These are phyloP conservation scores for Aspergillus neoniger DNA, from an alignment of 2,329 filamentous ascomycete genomes.

Conservation along the genomic window DNA sequence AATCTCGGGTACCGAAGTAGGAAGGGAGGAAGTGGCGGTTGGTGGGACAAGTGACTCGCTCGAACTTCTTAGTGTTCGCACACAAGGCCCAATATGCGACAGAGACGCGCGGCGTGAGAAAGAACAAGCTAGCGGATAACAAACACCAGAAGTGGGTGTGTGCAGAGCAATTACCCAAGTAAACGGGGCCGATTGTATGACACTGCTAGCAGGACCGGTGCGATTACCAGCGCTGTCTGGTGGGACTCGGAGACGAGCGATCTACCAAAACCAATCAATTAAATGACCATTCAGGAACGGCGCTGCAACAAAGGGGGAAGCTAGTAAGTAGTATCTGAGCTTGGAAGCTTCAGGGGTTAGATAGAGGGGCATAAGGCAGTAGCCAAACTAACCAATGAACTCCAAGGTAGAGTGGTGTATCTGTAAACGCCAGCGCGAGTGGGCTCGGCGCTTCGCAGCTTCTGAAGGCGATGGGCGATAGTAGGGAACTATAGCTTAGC, in stretches of 20 bases:
- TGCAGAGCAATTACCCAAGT: conserved; percentile 14
- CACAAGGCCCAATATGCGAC: not conserved
- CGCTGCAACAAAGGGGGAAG: conserved; percentile 15
- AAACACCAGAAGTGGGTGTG: conserved; percentile 11
- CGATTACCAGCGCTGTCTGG: conserved; percentile 26
- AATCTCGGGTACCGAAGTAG: not conserved
- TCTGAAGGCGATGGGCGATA: not conserved
- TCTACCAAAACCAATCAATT: conserved; percentile 31
- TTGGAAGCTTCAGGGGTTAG: conserved; percentile 19
- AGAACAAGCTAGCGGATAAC: conserved; percentile 8
- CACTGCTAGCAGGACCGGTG: conserved; percentile 5
- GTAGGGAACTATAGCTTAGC: not conserved
- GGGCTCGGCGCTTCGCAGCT: conserved; percentile 3
- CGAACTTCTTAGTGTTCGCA: not conserved
- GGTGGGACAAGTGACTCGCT: not conserved
- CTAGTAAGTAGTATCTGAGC: conserved; percentile 6
- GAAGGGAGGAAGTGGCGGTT: not conserved
- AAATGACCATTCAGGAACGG: conserved; percentile 24
- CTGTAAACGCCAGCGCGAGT: not conserved
- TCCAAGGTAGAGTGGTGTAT: not conserved
- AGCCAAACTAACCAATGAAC: not conserved
- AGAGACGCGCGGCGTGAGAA: conserved; percentile 3
- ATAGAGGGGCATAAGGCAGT: not conserved
- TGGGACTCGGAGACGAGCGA: conserved; percentile 28
- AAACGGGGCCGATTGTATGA: conserved; percentile 9